Evolutionary conservation across 106 monocot species (phyloP).

Genomic region (Allium fistulosum): DNA sequence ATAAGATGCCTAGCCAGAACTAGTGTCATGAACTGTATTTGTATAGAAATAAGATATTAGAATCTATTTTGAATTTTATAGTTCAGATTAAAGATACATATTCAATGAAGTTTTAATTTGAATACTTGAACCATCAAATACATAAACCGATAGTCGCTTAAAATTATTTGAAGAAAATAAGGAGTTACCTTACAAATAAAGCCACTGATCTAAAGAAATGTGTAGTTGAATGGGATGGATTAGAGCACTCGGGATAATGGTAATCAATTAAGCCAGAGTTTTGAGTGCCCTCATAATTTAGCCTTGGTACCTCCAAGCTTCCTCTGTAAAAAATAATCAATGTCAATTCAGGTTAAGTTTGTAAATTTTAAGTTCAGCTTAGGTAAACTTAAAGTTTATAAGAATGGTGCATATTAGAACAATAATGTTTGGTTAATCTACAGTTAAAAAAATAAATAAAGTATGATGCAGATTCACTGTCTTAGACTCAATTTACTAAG

Average conservation of each 20-base stretch:
- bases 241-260: conserved; percentile 9
- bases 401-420: too few relatives aligned
- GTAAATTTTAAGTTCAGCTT: background rate
- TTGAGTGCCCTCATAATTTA: too few relatives aligned
- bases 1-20: background rate
- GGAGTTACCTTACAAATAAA: background rate
- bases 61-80: background rate
- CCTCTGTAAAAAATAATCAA: background rate
- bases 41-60: background rate
- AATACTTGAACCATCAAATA: background rate
- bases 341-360: background rate
- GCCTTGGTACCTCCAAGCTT: too few relatives aligned
- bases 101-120: background rate
- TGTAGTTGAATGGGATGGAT: background rate
- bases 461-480: too few relatives aligned
- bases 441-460: too few relatives aligned
- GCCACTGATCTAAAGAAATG: conserved; percentile 10
- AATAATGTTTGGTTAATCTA: too few relatives aligned
- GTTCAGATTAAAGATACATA: background rate
- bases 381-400: too few relatives aligned
- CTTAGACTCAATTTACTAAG: too few relatives aligned
- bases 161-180: too few relatives aligned
- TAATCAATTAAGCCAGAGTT: too few relatives aligned
- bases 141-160: background rate
- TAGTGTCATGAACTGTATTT: background rate